phyloP scores from a whole-genome alignment of 192 early-diverging fungal genomes.

The Bifiguratus adelaidae region DNA sequence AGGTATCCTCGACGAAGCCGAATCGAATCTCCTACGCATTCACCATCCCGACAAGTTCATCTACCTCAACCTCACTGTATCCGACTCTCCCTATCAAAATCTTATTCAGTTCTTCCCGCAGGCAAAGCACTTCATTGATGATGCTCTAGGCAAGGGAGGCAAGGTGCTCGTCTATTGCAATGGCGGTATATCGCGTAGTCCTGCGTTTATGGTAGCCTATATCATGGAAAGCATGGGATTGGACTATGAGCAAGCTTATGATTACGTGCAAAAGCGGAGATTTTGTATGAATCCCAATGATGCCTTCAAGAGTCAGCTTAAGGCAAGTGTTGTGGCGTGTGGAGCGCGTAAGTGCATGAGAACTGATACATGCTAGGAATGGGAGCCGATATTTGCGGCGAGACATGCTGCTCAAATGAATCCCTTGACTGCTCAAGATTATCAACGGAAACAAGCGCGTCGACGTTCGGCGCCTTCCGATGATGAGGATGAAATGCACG shows the following conservation, averaged over 20 bases:
- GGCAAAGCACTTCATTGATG: constrained; percentile 44
- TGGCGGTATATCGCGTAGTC: constrained; percentile 75
- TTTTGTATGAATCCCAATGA: constrained; percentile 85
- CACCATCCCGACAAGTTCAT: constrained; percentile 41
- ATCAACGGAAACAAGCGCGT: constrained; percentile 31
- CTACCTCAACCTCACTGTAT: constrained; percentile 62
- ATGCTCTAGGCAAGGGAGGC: constrained; percentile 23
- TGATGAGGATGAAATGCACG: constrained; percentile 29
- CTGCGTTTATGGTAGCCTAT: constrained; percentile 84
- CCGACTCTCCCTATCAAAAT: constrained; percentile 72
- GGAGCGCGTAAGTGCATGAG: neutral
- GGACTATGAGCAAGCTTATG: constrained; percentile 59
- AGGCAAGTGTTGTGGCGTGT: constrained; percentile 26
- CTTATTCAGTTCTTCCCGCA: constrained; percentile 70
- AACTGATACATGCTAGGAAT: constrained; percentile 37
- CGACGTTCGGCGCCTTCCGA: constrained; percentile 47
- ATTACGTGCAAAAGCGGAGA: constrained; percentile 75
- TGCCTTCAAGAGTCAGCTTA: constrained; percentile 69
- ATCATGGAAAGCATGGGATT: constrained; percentile 66
- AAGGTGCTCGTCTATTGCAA: constrained; percentile 61
- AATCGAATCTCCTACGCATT: constrained; percentile 45
- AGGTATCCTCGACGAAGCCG: constrained; percentile 60
- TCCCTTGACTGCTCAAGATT: constrained; percentile 29
- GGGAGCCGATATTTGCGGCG: constrained; percentile 69
- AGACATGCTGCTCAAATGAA: constrained; percentile 22